These are phyloP conservation scores for Zanthoxylum bungeanum DNA, from an alignment of 345 rosid species.

Conservation along the genomic window DNA sequence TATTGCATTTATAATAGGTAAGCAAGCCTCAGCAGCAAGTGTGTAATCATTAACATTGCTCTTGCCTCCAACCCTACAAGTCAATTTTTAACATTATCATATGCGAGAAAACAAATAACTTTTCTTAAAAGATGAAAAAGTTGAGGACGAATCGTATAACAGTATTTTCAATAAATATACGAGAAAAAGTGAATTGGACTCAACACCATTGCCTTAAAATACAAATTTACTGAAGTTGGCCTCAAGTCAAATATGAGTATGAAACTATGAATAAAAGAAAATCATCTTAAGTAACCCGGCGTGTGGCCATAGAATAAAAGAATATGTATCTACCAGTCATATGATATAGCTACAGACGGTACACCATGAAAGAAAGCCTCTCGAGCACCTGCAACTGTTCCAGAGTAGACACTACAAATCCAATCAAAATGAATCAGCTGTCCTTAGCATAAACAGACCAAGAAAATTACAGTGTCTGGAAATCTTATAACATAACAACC, in stretches of 20 bases:
- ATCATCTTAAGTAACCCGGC: neutral
- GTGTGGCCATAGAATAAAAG: neutral
- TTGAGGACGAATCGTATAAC: neutral
- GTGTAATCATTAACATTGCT: slow-evolving; percentile 54
- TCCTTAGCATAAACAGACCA: neutral
- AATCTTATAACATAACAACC: neutral
- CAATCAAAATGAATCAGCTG: slow-evolving; percentile 8
- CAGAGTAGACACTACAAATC: slow-evolving; percentile 72
- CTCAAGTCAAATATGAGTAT: neutral
- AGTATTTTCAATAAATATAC: neutral
- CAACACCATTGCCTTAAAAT: neutral
- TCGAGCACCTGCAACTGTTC: slow-evolving; percentile 97
- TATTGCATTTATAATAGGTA: slow-evolving; percentile 62
- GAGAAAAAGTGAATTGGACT: neutral
- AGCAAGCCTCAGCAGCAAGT: slow-evolving; percentile 82
- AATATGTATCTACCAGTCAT: slow-evolving; percentile 65
- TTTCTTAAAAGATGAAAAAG: neutral
- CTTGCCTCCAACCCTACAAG: slow-evolving; percentile 63
- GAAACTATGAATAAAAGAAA: no score
- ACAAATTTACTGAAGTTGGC: neutral
- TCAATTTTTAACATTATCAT: slow-evolving; percentile 8
- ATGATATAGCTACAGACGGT: slow-evolving; percentile 75
- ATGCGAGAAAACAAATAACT: neutral
- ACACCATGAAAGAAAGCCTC: slow-evolving; percentile 82
- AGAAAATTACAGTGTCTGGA: neutral